These are phyloP conservation scores for Leishmania tropica DNA, from an alignment of 208 protist genomes.

Conservation along the genomic window DNA sequence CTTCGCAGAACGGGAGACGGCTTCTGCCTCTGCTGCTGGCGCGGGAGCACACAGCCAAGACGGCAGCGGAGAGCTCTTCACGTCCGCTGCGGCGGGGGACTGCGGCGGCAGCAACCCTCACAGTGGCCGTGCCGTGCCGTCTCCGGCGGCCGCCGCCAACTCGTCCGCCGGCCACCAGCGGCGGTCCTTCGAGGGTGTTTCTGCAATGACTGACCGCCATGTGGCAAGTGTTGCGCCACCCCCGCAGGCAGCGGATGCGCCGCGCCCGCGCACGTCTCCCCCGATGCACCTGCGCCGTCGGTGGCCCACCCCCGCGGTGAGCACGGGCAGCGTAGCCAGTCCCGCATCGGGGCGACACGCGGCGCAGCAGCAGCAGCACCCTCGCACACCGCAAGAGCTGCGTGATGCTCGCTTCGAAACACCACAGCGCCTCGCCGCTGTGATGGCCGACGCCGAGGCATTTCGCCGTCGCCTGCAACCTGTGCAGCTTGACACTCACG, in stretches of 20 bases:
- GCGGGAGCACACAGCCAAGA: background rate
- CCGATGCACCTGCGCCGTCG: conserved; percentile 7
- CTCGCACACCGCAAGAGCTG: conserved; percentile 24
- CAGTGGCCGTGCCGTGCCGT: background rate
- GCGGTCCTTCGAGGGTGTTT: background rate
- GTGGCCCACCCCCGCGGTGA: background rate
- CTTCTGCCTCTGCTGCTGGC: background rate
- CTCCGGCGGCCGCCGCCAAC: background rate
- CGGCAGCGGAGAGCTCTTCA: background rate
- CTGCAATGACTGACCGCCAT: background rate
- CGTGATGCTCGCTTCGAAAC: conserved; percentile 27
- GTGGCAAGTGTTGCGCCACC: background rate
- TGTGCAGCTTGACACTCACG: conserved; percentile 15
- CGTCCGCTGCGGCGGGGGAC: background rate
- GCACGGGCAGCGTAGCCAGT: background rate
- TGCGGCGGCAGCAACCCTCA: background rate
- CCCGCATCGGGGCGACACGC: background rate
- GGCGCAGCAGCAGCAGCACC: background rate
- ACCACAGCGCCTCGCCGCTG: conserved; percentile 20
- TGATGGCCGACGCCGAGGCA: conserved; percentile 32
- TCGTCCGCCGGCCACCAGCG: background rate
- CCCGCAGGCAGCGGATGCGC: background rate
- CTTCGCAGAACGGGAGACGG: background rate
- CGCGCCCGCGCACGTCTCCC: conserved; percentile 7
- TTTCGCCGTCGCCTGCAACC: conserved; percentile 29